Base-by-base conservation (phyloP, 2,329 filamentous ascomycete genomes). In the Ceratocystis ficicola region DNA sequence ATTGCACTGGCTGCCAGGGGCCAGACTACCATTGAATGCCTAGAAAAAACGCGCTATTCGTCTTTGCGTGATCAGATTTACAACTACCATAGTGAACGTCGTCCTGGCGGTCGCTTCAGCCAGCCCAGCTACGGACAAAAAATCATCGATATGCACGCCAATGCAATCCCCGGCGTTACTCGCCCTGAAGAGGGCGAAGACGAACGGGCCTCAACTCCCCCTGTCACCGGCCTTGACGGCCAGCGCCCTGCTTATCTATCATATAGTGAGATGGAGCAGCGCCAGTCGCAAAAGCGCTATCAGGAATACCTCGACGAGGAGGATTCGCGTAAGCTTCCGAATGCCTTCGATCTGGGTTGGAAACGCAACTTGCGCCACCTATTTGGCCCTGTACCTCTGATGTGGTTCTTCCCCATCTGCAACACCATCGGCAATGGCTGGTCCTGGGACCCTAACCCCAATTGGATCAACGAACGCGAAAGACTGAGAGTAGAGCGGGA, bases 31-130 rank as follows among this genome's bases (percentile, higher is more conserved):
- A 96, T 99, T 67, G 94, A 99, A 75, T 95, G 88, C 71, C 78
- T 99, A 68, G 94, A 99, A 76, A 96, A 94, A 79, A 97, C 93
- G 1, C 84, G 94, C 65, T 99, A 99, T 75, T 82, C 96, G 6
- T 90, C 88, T 8, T 74, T 96, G 68, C 83, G 87, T 66, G 85
- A 85, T 72, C 83, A 83, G 62, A 82, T 93, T 72, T 85, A 89
- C 72, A 78, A 83, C 69, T 82, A 86, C 65, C 82, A 84, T 70
- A 76, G 78, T 68, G 79, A 82, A 60, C 80, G 83, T 68, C 78
- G 82, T 73, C 81, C 77, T 71, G 64, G 64, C 55, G 75, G 80
- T 69, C 76, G 77, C 55, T 74, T 77, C 46, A 76, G 80, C 8
- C 75, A 84, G 3, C 85, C 83, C 62, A 81, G 79, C 57, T 84